Base-by-base conservation (phyloP, 768 basidiomycete genomes). In the Leccinum broughii region DNA sequence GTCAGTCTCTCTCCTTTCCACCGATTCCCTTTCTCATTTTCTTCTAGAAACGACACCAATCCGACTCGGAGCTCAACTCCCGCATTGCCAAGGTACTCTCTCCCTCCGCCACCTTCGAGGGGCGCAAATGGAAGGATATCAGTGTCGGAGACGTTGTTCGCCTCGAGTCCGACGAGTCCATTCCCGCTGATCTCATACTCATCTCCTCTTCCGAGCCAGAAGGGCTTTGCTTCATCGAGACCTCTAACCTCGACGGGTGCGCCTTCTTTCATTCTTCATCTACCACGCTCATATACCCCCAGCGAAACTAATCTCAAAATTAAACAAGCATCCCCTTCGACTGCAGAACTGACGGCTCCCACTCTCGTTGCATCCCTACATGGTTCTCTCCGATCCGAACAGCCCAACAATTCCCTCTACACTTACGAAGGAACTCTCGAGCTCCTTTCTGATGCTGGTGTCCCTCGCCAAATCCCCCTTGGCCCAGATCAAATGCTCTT, bases 231-330 rank as follows among this genome's bases (percentile, higher is more conserved):
- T 99, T 98, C 71, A 93, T 98, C 62, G 97, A 99, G 75, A 99
- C 97, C 0, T 91, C 92, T 7, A 99, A 99, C 73, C 82, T 99
- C 28, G 97, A 99, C 68, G 97, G 96, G 94, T 95, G 80, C 65
- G 77, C 65, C 15, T 39, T 8, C 5, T n/a, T 34, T 17, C 59
- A 1, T 22, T 3, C 3, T 14, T 1, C 2, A 3, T 17, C 26
- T 1, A 51, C 37, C 34, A 15, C 1, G 53, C 61, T 67, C 32
- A 57, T 7, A 1, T 51, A 15, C 24, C 11, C 11, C 1, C 66
- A 94, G 94, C 26, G 97, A 98, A 78, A 99, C 97, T 4, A 98
- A 98, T 70, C 83, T 99, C 66, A 99, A 98, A 79, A 98, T 99
- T 76, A 99, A 99, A 71, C 95, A 99, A 76, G 92, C 92, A 0